These are phyloP conservation scores for Beauveria australis DNA, from an alignment of 2,329 filamentous ascomycete species.

Conservation along the genomic window DNA sequence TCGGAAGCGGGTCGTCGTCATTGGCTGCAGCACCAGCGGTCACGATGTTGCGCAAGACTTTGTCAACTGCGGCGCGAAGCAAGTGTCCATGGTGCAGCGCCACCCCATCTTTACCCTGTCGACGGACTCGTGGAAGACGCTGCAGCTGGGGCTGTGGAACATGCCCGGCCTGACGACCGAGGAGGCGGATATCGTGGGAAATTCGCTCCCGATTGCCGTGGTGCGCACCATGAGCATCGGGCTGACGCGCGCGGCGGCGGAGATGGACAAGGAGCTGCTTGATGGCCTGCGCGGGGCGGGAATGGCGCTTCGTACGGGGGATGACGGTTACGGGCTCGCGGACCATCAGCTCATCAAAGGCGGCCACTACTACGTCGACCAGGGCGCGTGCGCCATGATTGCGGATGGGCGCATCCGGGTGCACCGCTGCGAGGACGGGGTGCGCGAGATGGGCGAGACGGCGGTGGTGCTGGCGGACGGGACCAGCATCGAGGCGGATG, in stretches of 20 bases:
- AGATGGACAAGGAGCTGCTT: slow-evolving; percentile 32
- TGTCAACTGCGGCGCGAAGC: slow-evolving; percentile 35
- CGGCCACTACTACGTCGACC: slow-evolving; percentile 36
- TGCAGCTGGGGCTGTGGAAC: slow-evolving; percentile 31
- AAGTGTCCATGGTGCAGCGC: slow-evolving; percentile 46
- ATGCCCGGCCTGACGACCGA: slow-evolving; percentile 35
- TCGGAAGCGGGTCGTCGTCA: slow-evolving; percentile 36
- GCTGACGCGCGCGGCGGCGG: slow-evolving; percentile 29
- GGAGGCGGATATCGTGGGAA: slow-evolving; percentile 39
- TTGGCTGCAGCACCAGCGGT: slow-evolving; percentile 41
- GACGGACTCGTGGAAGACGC: slow-evolving; percentile 30
- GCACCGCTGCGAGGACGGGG: slow-evolving; percentile 21
- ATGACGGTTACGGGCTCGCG: slow-evolving; percentile 28
- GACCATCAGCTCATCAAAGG: slow-evolving; percentile 30
- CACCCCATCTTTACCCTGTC: slow-evolving; percentile 42
- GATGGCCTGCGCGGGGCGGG: slow-evolving; percentile 35
- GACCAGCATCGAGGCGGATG: slow-evolving; percentile 28
- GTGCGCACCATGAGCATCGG: slow-evolving; percentile 32
- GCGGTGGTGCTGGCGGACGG: slow-evolving; percentile 25
- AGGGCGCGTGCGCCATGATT: slow-evolving; percentile 31
- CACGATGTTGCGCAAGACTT: slow-evolving; percentile 44
- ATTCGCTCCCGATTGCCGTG: slow-evolving; percentile 39
- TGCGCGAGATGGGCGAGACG: slow-evolving; percentile 22
- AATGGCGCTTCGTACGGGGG: slow-evolving; percentile 29
- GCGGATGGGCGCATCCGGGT: slow-evolving; percentile 34